Base-by-base conservation (phyloP, 2,329 filamentous ascomycete genomes). In the Ophiostoma angusticollis region DNA sequence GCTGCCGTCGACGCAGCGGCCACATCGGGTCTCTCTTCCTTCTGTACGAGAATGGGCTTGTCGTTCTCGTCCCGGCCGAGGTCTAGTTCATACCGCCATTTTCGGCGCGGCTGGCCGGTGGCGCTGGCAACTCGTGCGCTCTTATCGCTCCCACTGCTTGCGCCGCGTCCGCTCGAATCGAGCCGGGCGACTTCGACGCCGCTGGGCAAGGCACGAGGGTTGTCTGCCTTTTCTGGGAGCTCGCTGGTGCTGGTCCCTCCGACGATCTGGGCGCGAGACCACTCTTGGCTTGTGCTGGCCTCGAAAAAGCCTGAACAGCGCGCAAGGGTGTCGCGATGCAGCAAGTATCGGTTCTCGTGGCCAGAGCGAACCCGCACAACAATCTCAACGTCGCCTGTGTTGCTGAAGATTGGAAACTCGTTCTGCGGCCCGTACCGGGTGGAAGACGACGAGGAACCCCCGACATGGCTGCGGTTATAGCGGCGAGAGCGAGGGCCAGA, bases 271-370 rank as follows among this genome's bases (percentile, higher is more conserved):
- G 62, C 59, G 43, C 62, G 62, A 18, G 78, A 76, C 84, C 84
- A 93, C 55, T 87, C 79, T 41, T 80, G 77, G 51, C 77, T 85
- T 31, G 80, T 86, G 54, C 78, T 84, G 18, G 83, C 81, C 58
- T 93, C 84, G 56, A 96, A 96, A 65, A 94, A 95, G 13, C 85
- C 86, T 6, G 86, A 94, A 53, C 83, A 93, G 59, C 93, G 83
- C 23, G 83, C 79, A 49, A 96, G 65, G 29, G 89, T 94, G 52
- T 95, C 72, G 43, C 79, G 72, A 61, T 96, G 89, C 41, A 96
- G 69, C 33, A 95, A 68, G 56, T 95, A 96, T 45, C 82, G 72
- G 55, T 84, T 83, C 59, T 91, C 81, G 54, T 78, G 75, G 45
- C 74, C 69, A 38, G 80, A 65, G 12, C 74, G 70, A 13, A 58